Base-by-base conservation (phyloP, 208 protist species). In the Crithidia acanthocephali region DNA sequence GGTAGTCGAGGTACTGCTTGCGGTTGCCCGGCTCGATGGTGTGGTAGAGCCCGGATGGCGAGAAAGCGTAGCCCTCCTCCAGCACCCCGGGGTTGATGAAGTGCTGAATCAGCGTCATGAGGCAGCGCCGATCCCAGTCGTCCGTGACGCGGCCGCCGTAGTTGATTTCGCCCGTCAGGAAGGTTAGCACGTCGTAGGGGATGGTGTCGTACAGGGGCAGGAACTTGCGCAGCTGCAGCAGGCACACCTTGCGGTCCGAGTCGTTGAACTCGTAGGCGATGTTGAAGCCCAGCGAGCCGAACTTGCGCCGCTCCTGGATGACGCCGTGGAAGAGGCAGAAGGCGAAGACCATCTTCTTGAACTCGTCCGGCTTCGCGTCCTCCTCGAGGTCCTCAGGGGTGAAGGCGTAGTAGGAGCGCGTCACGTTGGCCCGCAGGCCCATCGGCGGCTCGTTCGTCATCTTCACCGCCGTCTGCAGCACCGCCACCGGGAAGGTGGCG, bases 401-500 rank as follows among this genome's bases (percentile, higher is more conserved):
- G 71, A 98, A 91, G 65, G 79, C 83, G 74, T 90, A 95, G 84
- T 98, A 99, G 16, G 96, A 98, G 11, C 97, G 84, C 20, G 95
- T 92, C 56, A 99, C 81, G 79, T 99, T 99, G 5, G 97, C 90
- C 45, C 97, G 92, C 44, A 99, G 81, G 15, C 98, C 97, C 86
- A 97, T 98, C 28, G 98, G 98, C n/a, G 98, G 98, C 84, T 99
- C 98, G 78, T 99, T 99, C 25, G 98, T 99, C 94, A 99, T 98
- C 87, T 99, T 99, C 61, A 99, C 91, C 23, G 96, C 85, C 52
- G 96, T 98, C 78, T 99, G 98, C 78, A 99, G 82, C 71, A 99
- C 98, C 9, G 96, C 79, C 22, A 99, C 97, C n/a, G 98, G 98
- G 87, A 99, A 99, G 16, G 79, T 85, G 23, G 80, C 51, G 20